phyloP scores from a whole-genome alignment of 2,329 filamentous ascomycete genomes.

The Dichotomopilus funicola region DNA sequence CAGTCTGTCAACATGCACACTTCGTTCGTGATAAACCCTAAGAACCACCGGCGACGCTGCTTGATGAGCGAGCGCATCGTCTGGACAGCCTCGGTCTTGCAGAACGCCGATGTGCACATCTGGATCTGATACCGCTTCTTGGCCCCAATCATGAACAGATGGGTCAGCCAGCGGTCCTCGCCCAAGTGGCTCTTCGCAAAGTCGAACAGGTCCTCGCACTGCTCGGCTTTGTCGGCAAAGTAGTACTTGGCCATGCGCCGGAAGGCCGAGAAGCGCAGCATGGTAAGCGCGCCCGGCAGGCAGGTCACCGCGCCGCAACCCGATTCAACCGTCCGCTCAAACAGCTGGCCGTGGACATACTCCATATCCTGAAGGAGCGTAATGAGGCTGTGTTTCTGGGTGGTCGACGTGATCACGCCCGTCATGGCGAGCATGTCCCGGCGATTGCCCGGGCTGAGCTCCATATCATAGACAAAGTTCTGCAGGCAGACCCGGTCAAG shows the following conservation, averaged over 20 bases:
- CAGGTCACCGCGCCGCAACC: constrained; percentile 92
- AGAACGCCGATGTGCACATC: constrained; percentile 96
- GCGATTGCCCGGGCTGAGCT: constrained; percentile 86
- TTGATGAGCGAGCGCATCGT: constrained; percentile 80
- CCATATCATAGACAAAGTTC: constrained; percentile 99
- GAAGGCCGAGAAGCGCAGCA: constrained; percentile 93
- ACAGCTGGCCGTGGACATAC: constrained; percentile 93
- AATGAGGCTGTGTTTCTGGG: constrained; percentile 78
- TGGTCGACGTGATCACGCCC: constrained; percentile 92
- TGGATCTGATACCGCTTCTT: constrained; percentile 92
- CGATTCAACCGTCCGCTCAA: constrained; percentile 92
- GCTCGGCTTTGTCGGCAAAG: constrained; percentile 93
- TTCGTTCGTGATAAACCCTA: constrained; percentile 96
- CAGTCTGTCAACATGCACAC: constrained; percentile 96
- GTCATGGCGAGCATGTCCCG: constrained; percentile 96
- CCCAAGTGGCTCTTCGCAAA: constrained; percentile 93
- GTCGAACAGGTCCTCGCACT: constrained; percentile 93
- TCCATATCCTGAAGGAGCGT: constrained; percentile 97
- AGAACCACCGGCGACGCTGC: constrained; percentile 91
- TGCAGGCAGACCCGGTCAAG: constrained; percentile 86
- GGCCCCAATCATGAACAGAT: constrained; percentile 97
- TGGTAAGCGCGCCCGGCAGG: constrained; percentile 88
- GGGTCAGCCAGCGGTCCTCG: constrained; percentile 93
- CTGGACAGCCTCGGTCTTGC: constrained; percentile 96
- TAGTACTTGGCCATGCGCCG: constrained; percentile 97